Percentiles rank a stretch among this genome's conserved stretches.
Conservation (phyloP, 108 stramenopile species). For the Cyclotella sp. region DNA sequence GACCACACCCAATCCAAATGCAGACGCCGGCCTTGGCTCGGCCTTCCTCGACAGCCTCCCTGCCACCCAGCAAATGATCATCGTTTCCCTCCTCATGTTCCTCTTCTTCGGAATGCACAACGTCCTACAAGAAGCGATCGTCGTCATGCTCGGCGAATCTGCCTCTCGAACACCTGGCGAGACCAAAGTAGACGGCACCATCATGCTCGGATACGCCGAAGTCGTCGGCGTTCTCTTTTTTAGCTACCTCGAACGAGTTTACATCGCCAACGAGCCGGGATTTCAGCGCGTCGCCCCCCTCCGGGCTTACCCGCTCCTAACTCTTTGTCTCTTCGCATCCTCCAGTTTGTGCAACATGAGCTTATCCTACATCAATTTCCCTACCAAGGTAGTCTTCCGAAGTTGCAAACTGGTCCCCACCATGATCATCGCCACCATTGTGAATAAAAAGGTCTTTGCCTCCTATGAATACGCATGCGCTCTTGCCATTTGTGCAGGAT, state of each 20-base stretch:
- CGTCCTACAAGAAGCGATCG: conserved; percentile 64
- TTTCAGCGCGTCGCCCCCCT: conserved; percentile 46
- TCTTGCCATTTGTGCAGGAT: conserved; percentile 60
- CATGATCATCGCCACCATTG: conserved; percentile 69
- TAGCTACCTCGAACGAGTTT: conserved; percentile 48
- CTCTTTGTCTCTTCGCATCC: conserved; percentile 58
- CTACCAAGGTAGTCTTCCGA: conserved; percentile 81
- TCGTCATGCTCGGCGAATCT: conserved; percentile 21
- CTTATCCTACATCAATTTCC: conserved; percentile 78
- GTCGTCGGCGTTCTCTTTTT: conserved; percentile 65
- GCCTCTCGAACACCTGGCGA: conserved; percentile 14
- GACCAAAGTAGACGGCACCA: conserved; percentile 32
- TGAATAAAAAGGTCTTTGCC: conserved; percentile 50
- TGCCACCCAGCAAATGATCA: conserved; percentile 49
- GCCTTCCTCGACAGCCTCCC: conserved; percentile 34
- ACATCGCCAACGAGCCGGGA: conserved; percentile 40
- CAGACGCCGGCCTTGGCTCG: conserved; percentile 34
- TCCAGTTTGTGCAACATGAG: conserved; percentile 63
- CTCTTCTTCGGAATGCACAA: conserved; percentile 69
- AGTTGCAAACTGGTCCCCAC: conserved; percentile 81
- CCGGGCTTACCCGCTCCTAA: conserved; percentile 52
- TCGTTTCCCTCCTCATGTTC: conserved; percentile 50
- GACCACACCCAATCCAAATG: too few relatives aligned
- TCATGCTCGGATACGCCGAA: conserved; percentile 76
- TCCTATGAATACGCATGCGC: conserved; percentile 66